Base-by-base conservation (phyloP, 495 filamentous ascomycete genomes). In the Penicillium lagena region DNA sequence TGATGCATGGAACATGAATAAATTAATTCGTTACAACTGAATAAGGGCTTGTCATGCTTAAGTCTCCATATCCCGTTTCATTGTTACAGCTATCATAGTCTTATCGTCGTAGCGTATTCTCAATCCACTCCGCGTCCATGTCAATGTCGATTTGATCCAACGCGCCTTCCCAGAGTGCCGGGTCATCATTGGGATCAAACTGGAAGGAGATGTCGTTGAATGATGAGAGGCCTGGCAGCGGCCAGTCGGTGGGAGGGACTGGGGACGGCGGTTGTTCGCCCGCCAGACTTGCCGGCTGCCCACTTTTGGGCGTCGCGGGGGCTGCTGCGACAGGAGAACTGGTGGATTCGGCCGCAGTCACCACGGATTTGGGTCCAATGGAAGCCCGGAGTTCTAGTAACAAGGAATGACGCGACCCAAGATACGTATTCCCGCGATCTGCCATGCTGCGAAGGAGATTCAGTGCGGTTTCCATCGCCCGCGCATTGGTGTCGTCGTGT, bases 401-500 rank as follows among this genome's bases (percentile, higher is more conserved):
- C 11, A 73, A 45, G 7, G 66, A 56, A 40, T 73, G 71, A 9
- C 72, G 61, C 1, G 69, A 62, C 7, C 40, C 55, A 28, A 76
- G 56, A 31, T 74, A 68, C 11, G 61, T 61, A 46, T 76, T 76
- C 0, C 72, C 72, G 4, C 68, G 62, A 46, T 75, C 62, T 13
- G 67, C 71, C 72, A 76, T 73, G 13, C 56, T 56, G 2, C 62
- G 57, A 9, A 76, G 63, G 13, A 76, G 52, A 12, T 48, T 58
- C 29, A 76, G 47, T 2, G 67, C 67, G 2, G 54, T 63, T 28
- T 68, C 63, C 72, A 76, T 75, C 7, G 64, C 55, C 4, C 53
- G 46, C 3, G 53, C 59, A 45, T 62, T 74, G 6, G 51, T 50
- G 35, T 64, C 60, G 29, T 66, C 63, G 22, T 55, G 41, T 2